A percentile compares a stretch with the other conserved stretches of the same genome.
Evolutionary conservation across 2,329 filamentous ascomycete species (phyloP).

Genomic region (Plenodomus biglobosus): DNA sequence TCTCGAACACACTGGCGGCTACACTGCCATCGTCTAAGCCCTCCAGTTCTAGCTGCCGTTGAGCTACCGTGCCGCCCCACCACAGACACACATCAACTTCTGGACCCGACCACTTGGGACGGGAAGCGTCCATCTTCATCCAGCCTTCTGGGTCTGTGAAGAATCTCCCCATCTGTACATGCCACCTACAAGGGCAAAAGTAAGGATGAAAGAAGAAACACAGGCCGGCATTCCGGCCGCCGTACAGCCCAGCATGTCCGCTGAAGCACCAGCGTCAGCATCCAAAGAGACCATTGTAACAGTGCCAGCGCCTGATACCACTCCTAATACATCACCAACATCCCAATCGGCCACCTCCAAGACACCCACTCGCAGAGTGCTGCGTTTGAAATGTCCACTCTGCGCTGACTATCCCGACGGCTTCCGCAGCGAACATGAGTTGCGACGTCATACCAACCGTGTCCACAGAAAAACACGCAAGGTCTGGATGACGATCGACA

Average conservation of each 20-base stretch:
- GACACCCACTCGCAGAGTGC: constrained; percentile 34
- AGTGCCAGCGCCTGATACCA: constrained; percentile 28
- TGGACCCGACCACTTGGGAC: constrained; percentile 18
- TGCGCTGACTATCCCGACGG: constrained; percentile 75
- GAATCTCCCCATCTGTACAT: constrained; percentile 24
- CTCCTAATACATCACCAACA: constrained; percentile 37
- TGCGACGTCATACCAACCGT: constrained; percentile 56
- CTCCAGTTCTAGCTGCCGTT: constrained; percentile 34
- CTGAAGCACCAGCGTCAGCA: constrained; percentile 26
- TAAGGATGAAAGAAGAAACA: constrained; percentile 39
- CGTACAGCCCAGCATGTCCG: constrained; percentile 26
- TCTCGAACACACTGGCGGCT: constrained; percentile 23
- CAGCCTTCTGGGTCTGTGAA: constrained; percentile 15
- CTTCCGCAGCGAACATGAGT: constrained; percentile 83
- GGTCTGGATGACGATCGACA: constrained; percentile 66
- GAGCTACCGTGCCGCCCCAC: constrained; percentile 33
- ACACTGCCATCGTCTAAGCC: constrained; percentile 16
- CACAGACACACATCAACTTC: constrained; percentile 25
- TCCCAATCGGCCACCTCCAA: constrained; percentile 30
- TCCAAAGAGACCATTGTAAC: constrained; percentile 35
- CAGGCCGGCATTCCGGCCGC: constrained; percentile 25
- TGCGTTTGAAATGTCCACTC: constrained; percentile 56
- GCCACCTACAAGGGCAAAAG: constrained; percentile 38
- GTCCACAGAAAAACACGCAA: constrained; percentile 65
- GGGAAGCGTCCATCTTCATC: constrained; percentile 8